phyloP scores from a whole-genome alignment of 2,329 filamentous ascomycete genomes.

The Diaporthe velutina region DNA sequence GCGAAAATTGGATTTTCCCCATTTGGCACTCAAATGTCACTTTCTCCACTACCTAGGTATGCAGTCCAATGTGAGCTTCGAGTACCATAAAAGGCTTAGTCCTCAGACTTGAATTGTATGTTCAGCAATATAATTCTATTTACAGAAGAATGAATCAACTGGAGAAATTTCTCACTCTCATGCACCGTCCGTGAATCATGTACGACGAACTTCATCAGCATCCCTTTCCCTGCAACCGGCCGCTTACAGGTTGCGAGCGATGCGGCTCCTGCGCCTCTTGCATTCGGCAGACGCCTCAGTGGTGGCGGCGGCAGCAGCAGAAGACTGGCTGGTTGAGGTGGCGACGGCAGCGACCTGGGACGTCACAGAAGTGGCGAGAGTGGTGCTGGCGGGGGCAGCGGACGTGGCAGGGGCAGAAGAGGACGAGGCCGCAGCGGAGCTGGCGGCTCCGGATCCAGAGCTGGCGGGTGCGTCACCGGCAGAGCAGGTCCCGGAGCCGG shows the following conservation, averaged over 20 bases:
- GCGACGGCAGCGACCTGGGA: constrained; percentile 22
- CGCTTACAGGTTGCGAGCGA: constrained; percentile 2
- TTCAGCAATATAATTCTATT: constrained; percentile 24
- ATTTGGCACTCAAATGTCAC: background rate
- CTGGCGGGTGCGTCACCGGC: constrained; percentile 43
- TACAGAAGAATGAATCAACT: constrained; percentile 26
- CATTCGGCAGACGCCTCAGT: constrained; percentile 6
- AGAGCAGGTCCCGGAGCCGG: constrained; percentile 54
- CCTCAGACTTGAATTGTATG: background rate
- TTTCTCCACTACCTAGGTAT: background rate
- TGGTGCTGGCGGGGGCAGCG: constrained; percentile 10
- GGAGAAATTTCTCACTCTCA: constrained; percentile 3
- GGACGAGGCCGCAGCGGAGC: background rate
- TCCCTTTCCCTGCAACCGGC: background rate
- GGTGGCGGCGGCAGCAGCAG: constrained; percentile 1
- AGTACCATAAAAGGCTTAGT: background rate
- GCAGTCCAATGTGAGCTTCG: background rate
- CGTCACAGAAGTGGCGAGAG: constrained; percentile 11
- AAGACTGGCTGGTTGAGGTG: constrained; percentile 5
- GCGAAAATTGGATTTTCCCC: background rate
- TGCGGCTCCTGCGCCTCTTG: constrained; percentile 12
- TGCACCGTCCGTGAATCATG: constrained; percentile 4
- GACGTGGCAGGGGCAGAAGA: background rate
- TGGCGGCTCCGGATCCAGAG: constrained; percentile 15
- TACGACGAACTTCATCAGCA: background rate